Base-by-base conservation (phyloP, 1,284 basidiomycete genomes). In the Puccinia horiana region DNA sequence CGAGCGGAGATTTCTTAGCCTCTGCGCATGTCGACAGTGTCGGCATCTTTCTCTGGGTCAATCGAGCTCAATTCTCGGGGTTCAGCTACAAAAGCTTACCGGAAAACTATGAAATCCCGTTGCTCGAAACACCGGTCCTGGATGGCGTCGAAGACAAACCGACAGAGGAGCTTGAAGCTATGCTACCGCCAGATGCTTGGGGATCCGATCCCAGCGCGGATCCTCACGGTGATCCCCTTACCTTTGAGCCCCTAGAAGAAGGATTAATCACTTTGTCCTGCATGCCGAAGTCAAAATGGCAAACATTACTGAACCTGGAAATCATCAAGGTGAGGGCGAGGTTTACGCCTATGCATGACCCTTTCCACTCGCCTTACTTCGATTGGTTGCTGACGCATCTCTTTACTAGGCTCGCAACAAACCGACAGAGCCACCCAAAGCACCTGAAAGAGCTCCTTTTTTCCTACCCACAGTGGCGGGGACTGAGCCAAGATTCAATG, bases 41-140 rank as follows among this genome's bases (percentile, higher is more conserved):
- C 65, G 97, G 96, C 6, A 91, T 99, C 5, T 96, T 93, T 86
- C 90, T 99, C 18, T 99, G 97, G 95, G 94, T 95, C 29, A 99
- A 99, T 88, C 92, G 95, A 81, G 94, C 95, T 23, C 96, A 98
- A 86, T 98, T 96, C 87, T 88, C 92, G 0, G 93, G 96, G 81
- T 90, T 98, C 12, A 90, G 94, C 0, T 91, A 97, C 86, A 91
- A 92, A 83, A 92, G 92, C 76, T 90, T 96, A 23, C 89, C 91
- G 58, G 93, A 96, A 84, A 91, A 92, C 49, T 92, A 94, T 76
- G 91, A 93, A 70, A 90, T 92, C 20, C 88, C 90, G 0, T 88
- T 98, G 77, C 96, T 96, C 14, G 92, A 92, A 0, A 91, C 97
- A 87, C 94, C 94, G 85, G 95, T 92, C 5, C 88, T 89, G 4